Evolutionary conservation across 768 basidiomycete genomes (phyloP).

Genomic region (Crepidotus variabilis): DNA sequence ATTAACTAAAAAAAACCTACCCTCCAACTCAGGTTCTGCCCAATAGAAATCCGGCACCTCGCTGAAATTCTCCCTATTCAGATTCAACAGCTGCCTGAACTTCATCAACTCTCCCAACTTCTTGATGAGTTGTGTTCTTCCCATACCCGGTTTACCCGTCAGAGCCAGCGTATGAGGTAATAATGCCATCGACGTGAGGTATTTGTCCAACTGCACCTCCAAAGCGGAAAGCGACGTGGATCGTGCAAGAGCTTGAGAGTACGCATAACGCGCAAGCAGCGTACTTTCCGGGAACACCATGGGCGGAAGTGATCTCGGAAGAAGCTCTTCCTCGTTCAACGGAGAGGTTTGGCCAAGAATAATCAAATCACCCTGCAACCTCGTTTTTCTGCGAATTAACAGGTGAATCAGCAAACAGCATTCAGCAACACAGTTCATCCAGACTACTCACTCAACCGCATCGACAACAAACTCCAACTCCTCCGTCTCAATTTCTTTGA

Average conservation of each 20-base stretch:
- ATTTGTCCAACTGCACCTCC: constrained; percentile 81
- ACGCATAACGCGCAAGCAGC: constrained; percentile 83
- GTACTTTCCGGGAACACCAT: constrained; percentile 66
- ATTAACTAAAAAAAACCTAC: constrained; percentile 30
- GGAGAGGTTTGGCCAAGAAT: constrained; percentile 73
- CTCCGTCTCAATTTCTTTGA: constrained; percentile 76
- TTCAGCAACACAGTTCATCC: constrained; percentile 13
- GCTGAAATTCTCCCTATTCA: constrained; percentile 84
- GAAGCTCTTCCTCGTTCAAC: constrained; percentile 47
- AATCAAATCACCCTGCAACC: constrained; percentile 88
- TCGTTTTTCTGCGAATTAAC: constrained; percentile 57
- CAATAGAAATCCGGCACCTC: constrained; percentile 94
- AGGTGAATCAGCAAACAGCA: constrained; percentile 5
- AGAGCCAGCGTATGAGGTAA: constrained; percentile 73
- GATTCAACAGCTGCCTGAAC: constrained; percentile 88
- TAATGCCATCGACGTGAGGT: constrained; percentile 77
- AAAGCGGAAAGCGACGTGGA: constrained; percentile 85
- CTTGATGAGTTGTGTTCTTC: constrained; percentile 79
- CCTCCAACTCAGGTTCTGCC: constrained; percentile 88
- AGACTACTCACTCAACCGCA: constrained; percentile 71
- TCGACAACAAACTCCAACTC: constrained; percentile 93
- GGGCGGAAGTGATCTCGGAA: constrained; percentile 41
- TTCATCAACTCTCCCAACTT: constrained; percentile 90
- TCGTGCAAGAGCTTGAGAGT: constrained; percentile 86
- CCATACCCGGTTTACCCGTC: constrained; percentile 83